phyloP scores from a whole-genome alignment of 495 filamentous ascomycete species.

The Aspergillus steynii region DNA sequence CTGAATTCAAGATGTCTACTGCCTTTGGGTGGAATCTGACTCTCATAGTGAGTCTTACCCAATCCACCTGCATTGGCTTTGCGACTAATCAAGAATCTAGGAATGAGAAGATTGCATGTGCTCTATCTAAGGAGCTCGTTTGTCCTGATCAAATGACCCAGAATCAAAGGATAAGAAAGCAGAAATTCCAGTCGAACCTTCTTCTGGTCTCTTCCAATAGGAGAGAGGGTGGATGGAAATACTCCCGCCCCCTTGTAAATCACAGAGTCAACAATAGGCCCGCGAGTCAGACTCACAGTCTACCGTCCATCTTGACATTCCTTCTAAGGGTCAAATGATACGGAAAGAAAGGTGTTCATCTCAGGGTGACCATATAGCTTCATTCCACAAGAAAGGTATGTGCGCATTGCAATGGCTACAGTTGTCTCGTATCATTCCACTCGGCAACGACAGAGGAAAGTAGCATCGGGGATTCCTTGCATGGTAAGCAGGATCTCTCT shows the following conservation, averaged over 20 bases:
- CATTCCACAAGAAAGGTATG: not conserved
- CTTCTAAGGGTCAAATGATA: not conserved
- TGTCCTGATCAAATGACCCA: no score
- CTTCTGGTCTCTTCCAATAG: not conserved
- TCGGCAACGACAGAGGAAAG: not conserved
- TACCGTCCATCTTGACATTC: not conserved
- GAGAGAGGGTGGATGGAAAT: not conserved
- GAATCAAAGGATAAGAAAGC: not conserved
- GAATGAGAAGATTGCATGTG: no score
- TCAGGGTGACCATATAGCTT: no score
- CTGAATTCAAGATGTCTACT: no score
- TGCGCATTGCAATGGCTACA: not conserved
- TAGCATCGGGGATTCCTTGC: not conserved
- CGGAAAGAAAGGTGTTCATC: no score
- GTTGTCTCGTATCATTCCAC: not conserved
- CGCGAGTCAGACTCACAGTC: not conserved
- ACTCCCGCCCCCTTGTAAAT: not conserved
- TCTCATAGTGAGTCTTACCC: no score
- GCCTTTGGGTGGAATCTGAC: no score
- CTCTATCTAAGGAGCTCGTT: no score
- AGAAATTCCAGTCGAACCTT: not conserved
- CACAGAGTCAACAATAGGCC: not conserved
- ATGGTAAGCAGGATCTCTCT: not conserved
- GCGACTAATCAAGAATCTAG: no score
- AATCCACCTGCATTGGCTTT: no score